Percentiles rank a stretch among this genome's conserved stretches.
Evolutionary conservation across 768 basidiomycete species (phyloP).

Genomic region (Suillus spraguei): DNA sequence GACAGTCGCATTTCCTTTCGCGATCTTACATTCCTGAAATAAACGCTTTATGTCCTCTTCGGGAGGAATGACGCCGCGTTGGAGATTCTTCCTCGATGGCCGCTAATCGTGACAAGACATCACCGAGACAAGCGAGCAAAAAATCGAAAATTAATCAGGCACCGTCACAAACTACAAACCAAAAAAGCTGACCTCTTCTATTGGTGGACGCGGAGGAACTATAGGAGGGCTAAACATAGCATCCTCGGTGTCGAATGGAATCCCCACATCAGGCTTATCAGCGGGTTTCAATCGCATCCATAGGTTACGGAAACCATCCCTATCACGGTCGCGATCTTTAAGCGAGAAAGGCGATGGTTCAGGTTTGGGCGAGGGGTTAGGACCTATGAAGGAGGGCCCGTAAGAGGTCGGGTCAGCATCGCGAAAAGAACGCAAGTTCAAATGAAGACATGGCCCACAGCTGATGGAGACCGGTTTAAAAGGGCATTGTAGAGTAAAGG

Average conservation of each 20-base stretch:
- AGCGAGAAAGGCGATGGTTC: conserved; percentile 14
- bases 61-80: conserved; percentile 55
- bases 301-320: conserved; percentile 64
- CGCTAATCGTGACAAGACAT: neutral
- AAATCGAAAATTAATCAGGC: neutral
- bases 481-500: neutral
- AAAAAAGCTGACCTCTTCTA: conserved; percentile 3
- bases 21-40: conserved; percentile 85
- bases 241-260: conserved; percentile 79
- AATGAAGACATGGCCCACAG: neutral
- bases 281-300: conserved; percentile 82
- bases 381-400: neutral
- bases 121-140: neutral
- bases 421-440: neutral
- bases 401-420: neutral
- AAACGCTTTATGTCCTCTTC: conserved; percentile 86
- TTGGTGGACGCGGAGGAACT: conserved; percentile 23
- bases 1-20: conserved; percentile 76
- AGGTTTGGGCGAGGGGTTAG: conserved; percentile 4
- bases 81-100: conserved; percentile 4
- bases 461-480: neutral
- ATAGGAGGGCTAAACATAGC: conserved; percentile 76
- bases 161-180: neutral
- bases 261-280: conserved; percentile 83
- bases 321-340: conserved; percentile 33